These are phyloP conservation scores for Talaromyces sp. DNA, from an alignment of 2,329 filamentous ascomycete species.

Conservation along the genomic window DNA sequence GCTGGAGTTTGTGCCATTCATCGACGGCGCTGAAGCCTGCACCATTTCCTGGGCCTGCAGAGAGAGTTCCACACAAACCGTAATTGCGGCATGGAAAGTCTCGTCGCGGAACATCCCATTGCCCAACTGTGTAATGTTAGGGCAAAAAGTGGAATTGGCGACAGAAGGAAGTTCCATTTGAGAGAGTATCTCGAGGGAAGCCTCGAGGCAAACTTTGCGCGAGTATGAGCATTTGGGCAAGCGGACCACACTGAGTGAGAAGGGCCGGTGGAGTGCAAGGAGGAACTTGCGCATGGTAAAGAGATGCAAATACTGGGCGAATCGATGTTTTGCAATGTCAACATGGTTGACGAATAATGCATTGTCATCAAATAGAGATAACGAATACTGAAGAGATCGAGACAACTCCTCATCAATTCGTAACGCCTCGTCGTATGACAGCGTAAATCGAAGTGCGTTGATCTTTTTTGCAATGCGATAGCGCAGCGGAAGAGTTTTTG, in stretches of 20 bases:
- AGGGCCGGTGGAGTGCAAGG: conserved; percentile 56
- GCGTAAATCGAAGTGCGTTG: conserved; percentile 33
- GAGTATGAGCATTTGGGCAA: conserved; percentile 42
- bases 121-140: conserved; percentile 34
- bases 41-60: conserved; percentile 33
- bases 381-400: conserved; percentile 25
- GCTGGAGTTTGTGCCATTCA: conserved; percentile 24
- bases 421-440: conserved; percentile 39
- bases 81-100: conserved; percentile 36
- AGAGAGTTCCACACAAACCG: conserved; percentile 36
- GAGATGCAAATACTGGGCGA: conserved; percentile 48
- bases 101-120: conserved; percentile 41
- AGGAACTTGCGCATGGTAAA: conserved; percentile 59
- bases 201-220: conserved; percentile 40
- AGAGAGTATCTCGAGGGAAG: conserved; percentile 38
- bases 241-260: conserved; percentile 35
- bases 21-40: conserved; percentile 12
- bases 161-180: conserved; percentile 28
- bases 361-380: conserved; percentile 28
- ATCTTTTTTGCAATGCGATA: conserved; percentile 34
- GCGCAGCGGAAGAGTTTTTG: conserved; percentile 32
- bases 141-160: conserved; percentile 24
- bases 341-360: conserved; percentile 3
- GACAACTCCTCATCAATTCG: conserved; percentile 33
- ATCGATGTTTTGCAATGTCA: conserved; percentile 23